A percentile compares a stretch with the other conserved stretches of the same genome.
phyloP scores from a whole-genome alignment of 1,139 yeast genomes.

The Suhomyces guaymorum region DNA sequence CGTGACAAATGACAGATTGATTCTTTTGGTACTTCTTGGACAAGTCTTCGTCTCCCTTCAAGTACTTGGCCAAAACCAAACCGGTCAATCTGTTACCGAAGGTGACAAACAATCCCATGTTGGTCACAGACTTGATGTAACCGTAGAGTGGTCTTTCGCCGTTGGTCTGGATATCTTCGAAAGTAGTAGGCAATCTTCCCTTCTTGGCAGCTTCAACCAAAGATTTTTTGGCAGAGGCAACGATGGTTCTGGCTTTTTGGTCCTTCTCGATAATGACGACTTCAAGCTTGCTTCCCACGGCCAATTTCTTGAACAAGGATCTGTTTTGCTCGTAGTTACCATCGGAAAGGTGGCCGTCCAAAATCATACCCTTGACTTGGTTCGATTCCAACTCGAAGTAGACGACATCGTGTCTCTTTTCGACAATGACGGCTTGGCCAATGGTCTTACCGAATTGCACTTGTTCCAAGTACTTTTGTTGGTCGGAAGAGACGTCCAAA shows the following conservation, averaged over 20 bases:
- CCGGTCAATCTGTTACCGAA: constrained; percentile 85
- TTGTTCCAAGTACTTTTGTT: constrained; percentile 48
- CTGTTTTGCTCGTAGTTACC: constrained; percentile 74
- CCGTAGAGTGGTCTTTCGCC: constrained; percentile 62
- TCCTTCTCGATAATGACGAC: constrained; percentile 73
- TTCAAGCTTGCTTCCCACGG: constrained; percentile 60
- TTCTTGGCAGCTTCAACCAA: constrained; percentile 64
- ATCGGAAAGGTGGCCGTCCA: constrained; percentile 75
- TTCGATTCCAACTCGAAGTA: constrained; percentile 62
- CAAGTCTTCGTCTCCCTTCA: constrained; percentile 60
- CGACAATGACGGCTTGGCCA: constrained; percentile 63
- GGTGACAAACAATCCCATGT: constrained; percentile 77
- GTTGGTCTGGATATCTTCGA: constrained; percentile 53
- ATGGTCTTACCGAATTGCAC: constrained; percentile 65
- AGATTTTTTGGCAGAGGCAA: constrained; percentile 64
- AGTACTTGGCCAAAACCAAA: constrained; percentile 74
- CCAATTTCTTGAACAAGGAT: constrained; percentile 55
- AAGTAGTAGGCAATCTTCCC: constrained; percentile 55
- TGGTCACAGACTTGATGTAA: constrained; percentile 73
- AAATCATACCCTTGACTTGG: constrained; percentile 68
- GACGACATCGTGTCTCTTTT: constrained; percentile 72
- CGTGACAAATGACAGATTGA: constrained; percentile 70
- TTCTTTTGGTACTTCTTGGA: constrained; percentile 55
- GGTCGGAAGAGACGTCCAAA: constrained; percentile 49
- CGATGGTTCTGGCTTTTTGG: constrained; percentile 56